Evolutionary conservation across 208 protist genomes (phyloP).

Genomic region (Novymonas esmeraldas): DNA sequence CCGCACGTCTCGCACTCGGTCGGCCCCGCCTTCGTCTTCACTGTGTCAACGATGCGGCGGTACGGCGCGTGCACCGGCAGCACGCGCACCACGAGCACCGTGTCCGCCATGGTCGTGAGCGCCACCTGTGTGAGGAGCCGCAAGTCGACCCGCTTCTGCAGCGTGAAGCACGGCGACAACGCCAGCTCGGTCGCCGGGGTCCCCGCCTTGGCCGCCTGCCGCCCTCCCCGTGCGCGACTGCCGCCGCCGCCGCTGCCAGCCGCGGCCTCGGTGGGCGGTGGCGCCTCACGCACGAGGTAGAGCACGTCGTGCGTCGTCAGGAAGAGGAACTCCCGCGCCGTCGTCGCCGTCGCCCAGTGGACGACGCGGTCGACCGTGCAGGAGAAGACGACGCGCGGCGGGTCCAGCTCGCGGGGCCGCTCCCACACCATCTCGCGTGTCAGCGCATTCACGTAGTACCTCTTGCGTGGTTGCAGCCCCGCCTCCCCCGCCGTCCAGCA

Average conservation of each 20-base stretch:
- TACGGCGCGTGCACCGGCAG: constrained; percentile 58
- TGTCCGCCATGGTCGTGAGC: constrained; percentile 66
- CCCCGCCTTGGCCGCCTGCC: not conserved
- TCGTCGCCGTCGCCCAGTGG: constrained; percentile 43
- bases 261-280: not conserved
- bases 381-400: constrained; percentile 53
- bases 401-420: constrained; percentile 35
- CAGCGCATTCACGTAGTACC: constrained; percentile 57
- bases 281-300: constrained; percentile 31
- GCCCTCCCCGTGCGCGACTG: not conserved
- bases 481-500: constrained; percentile 42
- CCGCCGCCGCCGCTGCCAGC: too few species aligned
- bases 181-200: not conserved
- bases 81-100: constrained; percentile 64
- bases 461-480: constrained; percentile 34
- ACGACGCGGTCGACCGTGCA: constrained; percentile 41
- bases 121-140: constrained; percentile 65
- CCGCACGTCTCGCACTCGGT: constrained; percentile 34
- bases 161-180: constrained; percentile 22
- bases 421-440: constrained; percentile 45
- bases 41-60: constrained; percentile 33
- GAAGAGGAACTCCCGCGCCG: constrained; percentile 38
- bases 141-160: constrained; percentile 73
- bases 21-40: constrained; percentile 20
- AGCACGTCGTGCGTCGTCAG: constrained; percentile 37